Percentiles rank a stretch among this genome's conserved stretches.
phyloP scores from a whole-genome alignment of 768 basidiomycete genomes.

The Lentinula edodes region DNA sequence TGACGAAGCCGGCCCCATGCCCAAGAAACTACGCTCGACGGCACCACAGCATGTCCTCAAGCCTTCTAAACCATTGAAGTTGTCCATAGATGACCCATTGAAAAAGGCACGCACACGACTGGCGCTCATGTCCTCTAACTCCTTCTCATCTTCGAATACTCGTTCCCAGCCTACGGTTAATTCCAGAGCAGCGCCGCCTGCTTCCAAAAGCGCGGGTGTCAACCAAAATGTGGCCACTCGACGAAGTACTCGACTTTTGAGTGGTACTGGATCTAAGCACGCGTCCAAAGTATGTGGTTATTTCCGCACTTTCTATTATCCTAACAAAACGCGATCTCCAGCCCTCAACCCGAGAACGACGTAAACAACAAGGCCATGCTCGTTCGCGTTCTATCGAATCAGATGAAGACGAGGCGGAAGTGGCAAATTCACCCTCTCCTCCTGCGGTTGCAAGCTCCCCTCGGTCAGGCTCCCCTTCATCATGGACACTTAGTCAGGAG shows the following conservation, averaged over 20 bases:
- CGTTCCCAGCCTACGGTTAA: conserved; percentile 56
- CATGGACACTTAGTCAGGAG: conserved; percentile 62
- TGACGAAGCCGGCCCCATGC: conserved; percentile 74
- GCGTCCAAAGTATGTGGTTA: conserved; percentile 44
- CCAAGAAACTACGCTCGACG: conserved; percentile 69
- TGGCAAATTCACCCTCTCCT: conserved; percentile 56
- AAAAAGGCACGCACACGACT: conserved; percentile 87
- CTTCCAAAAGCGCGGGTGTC: conserved; percentile 43
- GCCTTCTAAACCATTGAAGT: conserved; percentile 53
- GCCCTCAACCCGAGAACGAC: conserved; percentile 47
- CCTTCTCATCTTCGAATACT: conserved; percentile 16
- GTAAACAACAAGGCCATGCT: conserved; percentile 47
- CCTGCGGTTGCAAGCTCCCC: conserved; percentile 56
- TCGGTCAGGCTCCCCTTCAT: conserved; percentile 57
- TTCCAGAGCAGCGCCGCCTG: conserved; percentile 41
- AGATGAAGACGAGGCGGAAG: conserved; percentile 68
- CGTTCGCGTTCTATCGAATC: conserved; percentile 64
- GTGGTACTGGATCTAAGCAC: conserved; percentile 43
- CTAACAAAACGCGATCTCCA: background rate
- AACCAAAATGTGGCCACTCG: conserved; percentile 47
- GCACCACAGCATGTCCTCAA: conserved; percentile 49
- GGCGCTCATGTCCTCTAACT: conserved; percentile 1
- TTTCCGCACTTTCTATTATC: background rate
- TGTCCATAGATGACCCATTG: conserved; percentile 61
- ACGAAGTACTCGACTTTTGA: conserved; percentile 69